These are phyloP conservation scores for Coemansia sp. DNA, from an alignment of 192 early-diverging fungal species.

Conservation along the genomic window DNA sequence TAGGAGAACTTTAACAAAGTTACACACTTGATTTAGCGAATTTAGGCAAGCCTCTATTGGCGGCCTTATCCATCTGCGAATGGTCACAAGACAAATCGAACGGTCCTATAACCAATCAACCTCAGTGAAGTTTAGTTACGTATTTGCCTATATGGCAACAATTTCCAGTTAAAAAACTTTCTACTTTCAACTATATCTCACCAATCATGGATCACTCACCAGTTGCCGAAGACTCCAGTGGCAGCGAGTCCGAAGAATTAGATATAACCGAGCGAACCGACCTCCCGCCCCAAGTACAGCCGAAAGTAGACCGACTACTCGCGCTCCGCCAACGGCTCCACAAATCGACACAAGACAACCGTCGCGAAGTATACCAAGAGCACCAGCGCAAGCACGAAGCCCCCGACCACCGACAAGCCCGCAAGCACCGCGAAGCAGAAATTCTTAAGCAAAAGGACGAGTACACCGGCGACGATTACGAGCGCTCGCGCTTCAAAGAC, in stretches of 20 bases:
- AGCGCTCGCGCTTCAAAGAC: conserved; percentile 76
- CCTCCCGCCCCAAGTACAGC: conserved; percentile 27
- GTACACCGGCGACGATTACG: conserved; percentile 79
- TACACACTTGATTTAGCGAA: too few relatives aligned
- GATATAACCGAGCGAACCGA: conserved; percentile 44
- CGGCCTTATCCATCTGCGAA: too few relatives aligned
- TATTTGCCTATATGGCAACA: background rate
- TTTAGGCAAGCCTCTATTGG: too few relatives aligned
- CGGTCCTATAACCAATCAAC: background rate
- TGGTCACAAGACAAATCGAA: too few relatives aligned
- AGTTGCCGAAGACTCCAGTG: background rate
- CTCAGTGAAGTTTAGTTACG: background rate
- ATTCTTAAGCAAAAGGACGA: conserved; percentile 61
- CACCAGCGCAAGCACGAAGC: conserved; percentile 72
- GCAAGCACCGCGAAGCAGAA: conserved; percentile 72
- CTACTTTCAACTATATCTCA: too few relatives aligned
- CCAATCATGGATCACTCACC: background rate
- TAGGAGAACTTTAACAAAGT: too few relatives aligned
- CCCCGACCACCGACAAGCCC: conserved; percentile 64
- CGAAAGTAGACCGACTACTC: conserved; percentile 29
- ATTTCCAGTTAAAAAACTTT: too few relatives aligned
- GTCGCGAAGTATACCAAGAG: conserved; percentile 73
- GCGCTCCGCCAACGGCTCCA: conserved; percentile 24
- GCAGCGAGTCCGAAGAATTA: conserved; percentile 1
- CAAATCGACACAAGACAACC: conserved; percentile 59